Evolutionary conservation across 768 basidiomycete genomes (phyloP), one percentile per base, ranked within the genome.

Genomic region (Trametes gibbosa): DNA sequence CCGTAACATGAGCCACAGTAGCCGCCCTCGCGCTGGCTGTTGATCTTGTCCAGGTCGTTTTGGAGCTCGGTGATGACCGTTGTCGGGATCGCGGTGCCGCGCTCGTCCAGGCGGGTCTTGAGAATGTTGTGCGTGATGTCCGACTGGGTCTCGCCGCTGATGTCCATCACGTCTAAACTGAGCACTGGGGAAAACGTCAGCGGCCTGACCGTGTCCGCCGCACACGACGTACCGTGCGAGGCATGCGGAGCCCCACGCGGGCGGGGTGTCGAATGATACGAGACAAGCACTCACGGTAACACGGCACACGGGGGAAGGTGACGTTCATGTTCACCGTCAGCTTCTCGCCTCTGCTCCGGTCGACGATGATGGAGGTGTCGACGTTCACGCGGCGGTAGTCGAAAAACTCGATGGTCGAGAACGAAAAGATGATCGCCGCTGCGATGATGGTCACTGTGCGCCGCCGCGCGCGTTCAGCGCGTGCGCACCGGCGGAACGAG

Each of bases 1-100:
- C 97, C 97, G 65, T 91, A 99, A 75, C 97, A 99, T 5, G 94
- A 96, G 4, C 97, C 97, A 75, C 96, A 98, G 70, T 93, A 95
- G 58, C 78, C 80, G 0, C 75, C 73, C 49, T 81, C 73, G 70
- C 84, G 79, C 69, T 78, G 75, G 58, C 84, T 77, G 62, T 84
- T 85, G 65, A 91, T 73, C 72, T 84, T 87, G 73, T 98, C 95
- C 2, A 95, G 74, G 54, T 99, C 96, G 62, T 93, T 97, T 61
- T 85, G 81, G 23, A 98, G 79, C 41, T 92, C 91, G 47, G 79
- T 77, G 60, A 70, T 79, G 56, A 76, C 70, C 14, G 81, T 75
- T 61, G 80, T 80, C 25, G 84, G 77, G 25, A 97, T 81, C n/a
- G 75, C 72, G 4, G 68, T 68, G 2, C 94, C 92, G 3, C 75